Conservation (phyloP, 2,329 filamentous ascomycete genomes). For the Fusarium incarnatum region DNA sequence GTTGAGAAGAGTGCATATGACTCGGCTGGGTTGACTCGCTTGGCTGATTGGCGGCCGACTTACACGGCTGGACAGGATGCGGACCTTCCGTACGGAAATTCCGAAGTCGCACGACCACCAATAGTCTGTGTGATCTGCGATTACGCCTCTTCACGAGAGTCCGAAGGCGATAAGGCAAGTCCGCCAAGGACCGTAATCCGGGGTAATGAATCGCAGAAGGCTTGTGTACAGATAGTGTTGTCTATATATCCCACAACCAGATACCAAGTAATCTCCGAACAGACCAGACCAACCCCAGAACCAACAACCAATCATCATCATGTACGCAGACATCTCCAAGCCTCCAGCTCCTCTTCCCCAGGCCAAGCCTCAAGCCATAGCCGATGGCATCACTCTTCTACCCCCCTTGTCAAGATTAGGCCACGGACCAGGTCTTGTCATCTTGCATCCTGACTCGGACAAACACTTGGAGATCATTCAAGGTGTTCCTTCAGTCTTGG, state of each 20-base stretch:
- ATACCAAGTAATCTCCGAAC: background rate
- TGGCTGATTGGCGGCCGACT: background rate
- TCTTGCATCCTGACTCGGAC: constrained; percentile 39
- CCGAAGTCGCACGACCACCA: background rate
- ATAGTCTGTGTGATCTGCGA: background rate
- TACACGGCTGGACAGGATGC: background rate
- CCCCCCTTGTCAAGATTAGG: constrained; percentile 53
- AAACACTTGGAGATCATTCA: constrained; percentile 31
- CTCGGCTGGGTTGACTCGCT: background rate
- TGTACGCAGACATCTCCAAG: constrained; percentile 46
- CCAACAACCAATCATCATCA: constrained; percentile 6
- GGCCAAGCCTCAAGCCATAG: constrained; percentile 27
- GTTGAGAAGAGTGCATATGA: background rate
- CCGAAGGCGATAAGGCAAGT: background rate
- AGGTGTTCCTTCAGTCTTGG: constrained; percentile 63
- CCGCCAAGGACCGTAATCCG: background rate
- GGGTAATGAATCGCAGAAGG: background rate
- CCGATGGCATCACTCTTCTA: constrained; percentile 43
- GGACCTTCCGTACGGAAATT: constrained; percentile 34
- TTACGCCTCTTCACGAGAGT: background rate
- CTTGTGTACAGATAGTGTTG: background rate
- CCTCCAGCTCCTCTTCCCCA: constrained; percentile 45
- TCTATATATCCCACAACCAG: background rate
- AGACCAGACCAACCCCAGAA: background rate
- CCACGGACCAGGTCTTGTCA: constrained; percentile 53